These are phyloP conservation scores for Sanghuangporus baumii DNA, from an alignment of 1,284 basidiomycete species.

Conservation along the genomic window DNA sequence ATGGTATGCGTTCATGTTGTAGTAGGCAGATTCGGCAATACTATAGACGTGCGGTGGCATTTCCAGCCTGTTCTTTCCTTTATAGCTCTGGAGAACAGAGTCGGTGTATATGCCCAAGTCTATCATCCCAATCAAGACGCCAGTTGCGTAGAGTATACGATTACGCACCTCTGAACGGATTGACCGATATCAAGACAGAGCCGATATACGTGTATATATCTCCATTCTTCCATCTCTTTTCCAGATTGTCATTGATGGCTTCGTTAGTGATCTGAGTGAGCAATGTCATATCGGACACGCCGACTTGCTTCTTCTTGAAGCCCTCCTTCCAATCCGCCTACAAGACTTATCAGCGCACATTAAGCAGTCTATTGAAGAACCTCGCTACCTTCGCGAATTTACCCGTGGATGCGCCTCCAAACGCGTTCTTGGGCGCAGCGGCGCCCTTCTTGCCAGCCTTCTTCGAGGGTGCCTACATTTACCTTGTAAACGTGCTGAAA, in stretches of 20 bases:
- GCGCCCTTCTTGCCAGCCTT: slow-evolving; percentile 86
- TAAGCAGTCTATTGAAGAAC: background rate
- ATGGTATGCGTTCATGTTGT: slow-evolving; percentile 99
- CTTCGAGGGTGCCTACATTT: slow-evolving; percentile 74
- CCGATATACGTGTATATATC: slow-evolving; percentile 99
- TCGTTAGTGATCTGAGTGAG: slow-evolving; percentile 97
- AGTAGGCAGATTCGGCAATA: slow-evolving; percentile 96
- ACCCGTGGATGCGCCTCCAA: slow-evolving; percentile 34
- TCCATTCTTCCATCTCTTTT: slow-evolving; percentile 91
- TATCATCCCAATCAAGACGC: slow-evolving; percentile 26
- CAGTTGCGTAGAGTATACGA: slow-evolving; percentile 14
- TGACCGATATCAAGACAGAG: slow-evolving; percentile 95
- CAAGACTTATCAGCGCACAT: background rate
- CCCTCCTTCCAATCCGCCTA: slow-evolving; percentile 98
- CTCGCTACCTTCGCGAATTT: slow-evolving; percentile 70
- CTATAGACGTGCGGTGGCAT: slow-evolving; percentile 97
- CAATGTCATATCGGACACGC: slow-evolving; percentile 98
- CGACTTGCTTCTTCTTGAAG: slow-evolving; percentile 96
- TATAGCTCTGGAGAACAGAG: slow-evolving; percentile 81
- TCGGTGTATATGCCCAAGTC: slow-evolving; percentile 98
- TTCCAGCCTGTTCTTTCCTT: slow-evolving; percentile 97
- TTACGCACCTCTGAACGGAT: slow-evolving; percentile 85
- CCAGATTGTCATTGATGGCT: slow-evolving; percentile 95
- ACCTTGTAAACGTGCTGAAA: background rate
- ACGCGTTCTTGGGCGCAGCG: slow-evolving; percentile 57